Evolutionary conservation across 495 filamentous ascomycete genomes (phyloP).

Genomic region (Collariella sp.): DNA sequence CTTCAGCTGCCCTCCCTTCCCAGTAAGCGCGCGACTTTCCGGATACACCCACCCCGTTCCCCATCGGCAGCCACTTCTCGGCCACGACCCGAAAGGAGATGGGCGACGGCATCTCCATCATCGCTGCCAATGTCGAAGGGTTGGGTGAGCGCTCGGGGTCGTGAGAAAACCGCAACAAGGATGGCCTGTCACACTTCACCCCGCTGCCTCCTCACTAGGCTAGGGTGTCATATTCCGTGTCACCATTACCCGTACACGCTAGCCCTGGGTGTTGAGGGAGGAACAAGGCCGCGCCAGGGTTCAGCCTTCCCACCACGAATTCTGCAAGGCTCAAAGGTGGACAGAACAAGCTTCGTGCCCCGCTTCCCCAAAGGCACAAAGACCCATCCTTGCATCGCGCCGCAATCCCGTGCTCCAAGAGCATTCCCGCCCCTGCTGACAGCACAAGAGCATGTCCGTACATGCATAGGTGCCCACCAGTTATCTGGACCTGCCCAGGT

Average conservation of each 20-base stretch:
- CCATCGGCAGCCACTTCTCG: too few relatives aligned
- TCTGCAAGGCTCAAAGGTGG: slow-evolving; percentile 4
- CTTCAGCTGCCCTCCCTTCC: slow-evolving; percentile 1
- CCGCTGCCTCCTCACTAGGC: too few relatives aligned
- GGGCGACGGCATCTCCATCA: too few relatives aligned
- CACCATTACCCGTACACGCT: too few relatives aligned
- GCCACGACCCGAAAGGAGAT: too few relatives aligned
- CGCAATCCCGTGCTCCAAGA: not conserved
- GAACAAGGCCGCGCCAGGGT: not conserved
- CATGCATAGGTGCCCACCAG: not conserved
- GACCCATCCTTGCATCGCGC: not conserved
- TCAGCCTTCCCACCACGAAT: not conserved
- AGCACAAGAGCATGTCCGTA: not conserved
- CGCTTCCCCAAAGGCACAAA: not conserved
- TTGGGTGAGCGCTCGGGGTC: too few relatives aligned
- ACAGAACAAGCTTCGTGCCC: slow-evolving; percentile 1
- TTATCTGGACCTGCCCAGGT: not conserved
- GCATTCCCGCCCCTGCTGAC: not conserved
- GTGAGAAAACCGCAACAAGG: too few relatives aligned
- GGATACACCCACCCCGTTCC: not conserved
- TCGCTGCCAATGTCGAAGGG: too few relatives aligned
- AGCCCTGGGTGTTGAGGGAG: not conserved
- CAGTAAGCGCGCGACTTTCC: not conserved
- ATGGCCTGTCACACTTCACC: too few relatives aligned
- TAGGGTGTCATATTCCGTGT: too few relatives aligned